Base-by-base conservation (phyloP, 2,329 filamentous ascomycete genomes). In the Pyrenochaeta sp. region DNA sequence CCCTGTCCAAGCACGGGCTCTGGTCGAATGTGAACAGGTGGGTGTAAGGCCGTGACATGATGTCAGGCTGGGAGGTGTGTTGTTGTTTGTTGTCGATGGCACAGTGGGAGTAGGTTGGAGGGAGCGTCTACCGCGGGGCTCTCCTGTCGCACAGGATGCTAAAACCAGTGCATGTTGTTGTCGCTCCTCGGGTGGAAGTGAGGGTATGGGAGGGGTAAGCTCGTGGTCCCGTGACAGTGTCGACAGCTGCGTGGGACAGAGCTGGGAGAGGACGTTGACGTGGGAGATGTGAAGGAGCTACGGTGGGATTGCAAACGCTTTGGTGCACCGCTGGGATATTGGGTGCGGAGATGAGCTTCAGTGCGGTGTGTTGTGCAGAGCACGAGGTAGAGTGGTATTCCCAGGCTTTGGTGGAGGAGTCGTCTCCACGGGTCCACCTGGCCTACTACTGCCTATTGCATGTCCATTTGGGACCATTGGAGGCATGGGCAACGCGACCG, bases 331-430 rank as follows among this genome's bases (percentile, higher is more conserved):
- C 42, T 42, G 37, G 15, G 49, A 46, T 51, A 56, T 58, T 54
- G 45, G 31, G 48, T 54, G 50, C 60, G 57, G 60, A 64, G 50
- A 63, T 65, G 61, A 61, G 56, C 51, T 35, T 27, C 20, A 35
- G 30, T 32, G 30, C 29, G 35, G 33, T 20, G 18, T 49, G 21
- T 42, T 43, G 33, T 40, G 46, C 32, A 23, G 42, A 17, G 37
- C 53, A 56, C 52, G 49, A 52, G 49, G 48, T 48, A 49, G 45
- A 48, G 50, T 54, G 43, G 57, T 50, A 47, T 42, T 23, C 12
- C 12, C 32, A 35, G 32, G 23, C 15, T 32, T 39, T 29, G 47
- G 4, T 35, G 32, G 32, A 35, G 32, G 5, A 27, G 23, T 27
- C 23, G 23, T 9, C 23, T 27, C 4, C 4, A 27, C 23, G 23